phyloP scores from a whole-genome alignment of 768 basidiomycete species.

The Boletales sp. region DNA sequence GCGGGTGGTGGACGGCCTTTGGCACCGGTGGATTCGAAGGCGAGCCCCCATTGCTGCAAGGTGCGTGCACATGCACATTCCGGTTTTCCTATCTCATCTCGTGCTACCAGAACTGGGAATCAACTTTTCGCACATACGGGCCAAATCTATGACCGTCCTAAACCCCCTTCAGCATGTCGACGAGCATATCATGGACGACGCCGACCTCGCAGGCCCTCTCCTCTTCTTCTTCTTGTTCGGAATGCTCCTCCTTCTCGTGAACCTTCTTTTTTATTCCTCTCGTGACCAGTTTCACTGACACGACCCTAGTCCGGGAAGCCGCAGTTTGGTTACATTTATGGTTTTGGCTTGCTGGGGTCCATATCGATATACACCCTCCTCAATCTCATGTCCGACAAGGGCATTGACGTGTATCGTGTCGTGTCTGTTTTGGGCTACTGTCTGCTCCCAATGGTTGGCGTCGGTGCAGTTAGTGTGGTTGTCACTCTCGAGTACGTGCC shows the following conservation, averaged over 20 bases:
- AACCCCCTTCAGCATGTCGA: constrained; percentile 85
- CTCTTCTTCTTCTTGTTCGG: constrained; percentile 96
- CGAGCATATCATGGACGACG: constrained; percentile 97
- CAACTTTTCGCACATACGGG: constrained; percentile 93
- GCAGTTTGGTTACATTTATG: constrained; percentile 98
- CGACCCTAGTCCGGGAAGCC: constrained; percentile 85
- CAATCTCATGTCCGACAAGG: constrained; percentile 94
- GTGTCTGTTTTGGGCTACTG: constrained; percentile 97
- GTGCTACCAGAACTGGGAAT: constrained; percentile 81
- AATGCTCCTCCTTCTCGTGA: constrained; percentile 84
- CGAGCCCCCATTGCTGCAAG: constrained; percentile 93
- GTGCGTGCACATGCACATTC: constrained; percentile 37
- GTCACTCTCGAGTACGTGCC: constrained; percentile 79
- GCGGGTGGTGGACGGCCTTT: constrained; percentile 94
- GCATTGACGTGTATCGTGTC: constrained; percentile 93
- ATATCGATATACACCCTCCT: constrained; percentile 90
- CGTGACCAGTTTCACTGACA: constrained; percentile 1
- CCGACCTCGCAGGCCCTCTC: constrained; percentile 94
- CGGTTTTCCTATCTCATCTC: background rate
- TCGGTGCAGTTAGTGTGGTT: constrained; percentile 84
- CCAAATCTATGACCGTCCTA: constrained; percentile 91
- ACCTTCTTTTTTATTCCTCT: constrained; percentile 29
- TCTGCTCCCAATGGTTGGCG: constrained; percentile 92
- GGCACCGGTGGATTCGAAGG: constrained; percentile 95
- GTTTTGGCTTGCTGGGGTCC: constrained; percentile 93